Evolutionary conservation across 1,284 basidiomycete genomes (phyloP), one percentile per base, ranked within the genome.

Genomic region (Fomes fomentarius): DNA sequence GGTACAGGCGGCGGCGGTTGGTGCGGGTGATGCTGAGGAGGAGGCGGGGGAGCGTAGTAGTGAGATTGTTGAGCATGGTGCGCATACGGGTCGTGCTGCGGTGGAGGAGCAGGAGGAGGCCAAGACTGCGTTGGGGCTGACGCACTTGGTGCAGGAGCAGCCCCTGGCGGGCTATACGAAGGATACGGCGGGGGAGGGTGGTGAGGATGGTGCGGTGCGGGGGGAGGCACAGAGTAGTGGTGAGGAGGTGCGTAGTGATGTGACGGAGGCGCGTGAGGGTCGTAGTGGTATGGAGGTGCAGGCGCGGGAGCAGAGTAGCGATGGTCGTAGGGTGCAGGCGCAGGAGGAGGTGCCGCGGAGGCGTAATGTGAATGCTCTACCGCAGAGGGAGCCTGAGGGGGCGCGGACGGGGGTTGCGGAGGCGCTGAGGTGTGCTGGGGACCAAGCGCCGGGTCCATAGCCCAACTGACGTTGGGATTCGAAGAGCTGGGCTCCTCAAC

Each of bases 381-480:
- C 0, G 56, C 50, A 3, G 51, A 52, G 10, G 60, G 56, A 6
- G 57, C 48, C 35, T 61, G 62, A 9, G 38, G 24, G 3, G 52
- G 50, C 19, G 61, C 50, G 21, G 63, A 54, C 22, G 63, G 41
- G 17, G 54, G 33, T 24, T 55, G 60, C 12, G 66, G 40, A 33
- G 57, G 58, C 41, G 54, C 62, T 37, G 58, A 57, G 11, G 57
- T 45, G 38, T 61, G 56, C 17, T 62, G 57, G 2, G 60, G 56
- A 12, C 54, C 55, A 3, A 69, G 62, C 22, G 66, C 54, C 25
- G 69, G 66, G 53, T 69, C 68, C 11, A 69, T 63, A 15, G 63
- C 53, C 65, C 66, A 68, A 9, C 47, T 53, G 0, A 56, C 57
- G 12, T 51, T 54, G 14, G 60, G 46, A 28, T 49, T 57, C 7